phyloP scores from a whole-genome alignment of 2,329 filamentous ascomycete species.

The Lasiodiplodia sp. region DNA sequence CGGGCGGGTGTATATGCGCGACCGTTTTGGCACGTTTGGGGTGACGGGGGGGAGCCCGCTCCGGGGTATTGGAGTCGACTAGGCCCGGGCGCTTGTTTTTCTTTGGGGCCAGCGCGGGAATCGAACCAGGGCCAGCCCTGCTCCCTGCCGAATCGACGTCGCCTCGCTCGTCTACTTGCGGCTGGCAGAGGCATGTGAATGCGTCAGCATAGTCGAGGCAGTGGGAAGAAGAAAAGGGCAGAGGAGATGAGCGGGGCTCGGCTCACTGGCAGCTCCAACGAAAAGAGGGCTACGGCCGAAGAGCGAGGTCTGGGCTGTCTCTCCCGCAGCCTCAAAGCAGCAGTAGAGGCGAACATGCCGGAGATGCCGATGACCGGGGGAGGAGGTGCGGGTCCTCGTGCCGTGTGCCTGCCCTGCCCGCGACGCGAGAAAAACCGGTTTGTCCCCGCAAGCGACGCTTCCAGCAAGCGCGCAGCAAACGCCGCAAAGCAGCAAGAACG shows the following conservation, averaged over 20 bases:
- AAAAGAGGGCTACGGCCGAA: conserved; percentile 8
- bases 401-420: conserved; percentile 2
- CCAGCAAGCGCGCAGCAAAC: background rate
- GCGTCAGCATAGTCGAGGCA: background rate
- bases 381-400: background rate
- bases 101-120: background rate
- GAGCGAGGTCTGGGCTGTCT: conserved; percentile 6
- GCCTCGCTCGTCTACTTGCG: conserved; percentile 20
- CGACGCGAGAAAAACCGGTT: conserved; percentile 13
- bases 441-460: background rate
- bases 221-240: no score
- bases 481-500: background rate
- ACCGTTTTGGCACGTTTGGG: conserved; percentile 13
- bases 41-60: background rate
- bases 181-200: background rate
- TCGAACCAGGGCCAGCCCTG: conserved; percentile 12
- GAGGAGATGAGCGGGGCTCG: no score
- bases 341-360: conserved; percentile 16
- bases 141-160: conserved; percentile 21
- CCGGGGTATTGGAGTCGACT: conserved; percentile 2
- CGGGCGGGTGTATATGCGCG: conserved; percentile 9
- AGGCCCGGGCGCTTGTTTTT: conserved; percentile 3
- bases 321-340: background rate
- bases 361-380: conserved; percentile 16
- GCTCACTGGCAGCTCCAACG: no score